These are phyloP conservation scores for Emmonsia crescens DNA, from an alignment of 2,329 filamentous ascomycete species.

Conservation along the genomic window DNA sequence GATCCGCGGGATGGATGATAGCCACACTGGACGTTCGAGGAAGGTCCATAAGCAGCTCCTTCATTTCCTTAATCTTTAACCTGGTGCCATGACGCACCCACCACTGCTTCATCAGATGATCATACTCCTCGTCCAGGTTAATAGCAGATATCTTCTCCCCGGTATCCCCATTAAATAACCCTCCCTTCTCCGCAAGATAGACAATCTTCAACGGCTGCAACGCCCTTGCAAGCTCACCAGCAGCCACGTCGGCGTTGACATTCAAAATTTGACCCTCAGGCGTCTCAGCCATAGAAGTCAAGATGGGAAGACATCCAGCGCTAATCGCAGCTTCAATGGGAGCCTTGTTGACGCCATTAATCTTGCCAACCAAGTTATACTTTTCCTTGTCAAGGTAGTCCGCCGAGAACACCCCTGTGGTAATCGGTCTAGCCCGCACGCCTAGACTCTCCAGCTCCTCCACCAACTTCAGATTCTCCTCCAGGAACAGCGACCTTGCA, in stretches of 20 bases:
- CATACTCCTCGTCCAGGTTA: constrained; percentile 94
- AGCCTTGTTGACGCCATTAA: constrained; percentile 80
- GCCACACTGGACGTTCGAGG: constrained; percentile 89
- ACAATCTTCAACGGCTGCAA: constrained; percentile 94
- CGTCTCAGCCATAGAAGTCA: constrained; percentile 94
- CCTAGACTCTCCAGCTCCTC: constrained; percentile 83
- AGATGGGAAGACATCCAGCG: constrained; percentile 80
- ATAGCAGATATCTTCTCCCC: constrained; percentile 93
- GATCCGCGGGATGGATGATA: constrained; percentile 90
- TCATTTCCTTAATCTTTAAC: constrained; percentile 96
- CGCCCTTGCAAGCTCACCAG: constrained; percentile 78
- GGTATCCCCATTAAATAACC: constrained; percentile 86
- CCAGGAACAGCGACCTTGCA: constrained; percentile 82
- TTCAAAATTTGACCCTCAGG: constrained; percentile 86
- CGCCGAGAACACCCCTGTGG: constrained; percentile 78
- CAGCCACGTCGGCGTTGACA: constrained; percentile 94
- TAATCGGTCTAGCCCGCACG: constrained; percentile 79
- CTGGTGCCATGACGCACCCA: constrained; percentile 94
- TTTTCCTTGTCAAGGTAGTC: constrained; percentile 95
- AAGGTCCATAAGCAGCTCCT: constrained; percentile 78
- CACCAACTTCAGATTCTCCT: constrained; percentile 89
- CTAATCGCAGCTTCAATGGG: constrained; percentile 86
- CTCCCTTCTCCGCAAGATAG: constrained; percentile 96
- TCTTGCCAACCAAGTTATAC: constrained; percentile 91
- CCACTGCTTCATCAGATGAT: constrained; percentile 79